Conservation (phyloP, 2,329 filamentous ascomycete species). For the Leptographium lundbergii region DNA sequence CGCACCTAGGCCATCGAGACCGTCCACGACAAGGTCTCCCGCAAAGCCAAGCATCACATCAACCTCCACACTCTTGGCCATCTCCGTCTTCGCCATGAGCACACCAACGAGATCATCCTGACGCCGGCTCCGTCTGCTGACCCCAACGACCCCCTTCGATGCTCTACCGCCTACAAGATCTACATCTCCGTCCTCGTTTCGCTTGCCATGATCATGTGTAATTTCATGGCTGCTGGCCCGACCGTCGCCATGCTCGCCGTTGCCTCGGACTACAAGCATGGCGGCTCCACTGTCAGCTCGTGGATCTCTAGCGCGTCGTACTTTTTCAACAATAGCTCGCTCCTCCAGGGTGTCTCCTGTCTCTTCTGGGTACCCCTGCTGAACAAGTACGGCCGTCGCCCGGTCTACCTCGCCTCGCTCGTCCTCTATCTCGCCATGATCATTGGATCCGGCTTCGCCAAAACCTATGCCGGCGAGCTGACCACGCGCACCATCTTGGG, state of each 20-base stretch:
- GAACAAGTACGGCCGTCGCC: slow-evolving; percentile 31
- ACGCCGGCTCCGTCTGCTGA: slow-evolving; percentile 36
- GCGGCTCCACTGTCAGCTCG: slow-evolving; percentile 13
- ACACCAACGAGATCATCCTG: slow-evolving; percentile 36
- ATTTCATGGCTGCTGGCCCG: slow-evolving; percentile 43
- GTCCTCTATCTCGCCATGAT: slow-evolving; percentile 27
- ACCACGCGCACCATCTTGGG: slow-evolving; percentile 38
- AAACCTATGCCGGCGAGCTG: slow-evolving; percentile 27
- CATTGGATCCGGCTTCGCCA: slow-evolving; percentile 30
- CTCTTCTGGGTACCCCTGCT: slow-evolving; percentile 33
- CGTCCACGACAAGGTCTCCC: not conserved
- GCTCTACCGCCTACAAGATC: slow-evolving; percentile 29
- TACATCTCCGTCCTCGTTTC: slow-evolving; percentile 38
- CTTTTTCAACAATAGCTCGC: slow-evolving; percentile 38
- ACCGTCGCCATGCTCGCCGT: slow-evolving; percentile 38
- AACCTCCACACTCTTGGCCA: slow-evolving; percentile 30
- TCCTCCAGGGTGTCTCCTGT: slow-evolving; percentile 35
- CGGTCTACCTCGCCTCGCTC: slow-evolving; percentile 31
- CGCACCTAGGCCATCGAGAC: not conserved
- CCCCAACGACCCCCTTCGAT: slow-evolving; percentile 40
- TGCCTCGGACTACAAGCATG: slow-evolving; percentile 24
- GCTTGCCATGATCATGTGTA: slow-evolving; percentile 41
- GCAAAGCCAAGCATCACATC: not conserved
- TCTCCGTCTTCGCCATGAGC: slow-evolving; percentile 26
- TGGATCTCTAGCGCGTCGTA: slow-evolving; percentile 33